These are phyloP conservation scores for Phalaenopsis aphrodite DNA, from an alignment of 106 monocot species.

Conservation along the genomic window DNA sequence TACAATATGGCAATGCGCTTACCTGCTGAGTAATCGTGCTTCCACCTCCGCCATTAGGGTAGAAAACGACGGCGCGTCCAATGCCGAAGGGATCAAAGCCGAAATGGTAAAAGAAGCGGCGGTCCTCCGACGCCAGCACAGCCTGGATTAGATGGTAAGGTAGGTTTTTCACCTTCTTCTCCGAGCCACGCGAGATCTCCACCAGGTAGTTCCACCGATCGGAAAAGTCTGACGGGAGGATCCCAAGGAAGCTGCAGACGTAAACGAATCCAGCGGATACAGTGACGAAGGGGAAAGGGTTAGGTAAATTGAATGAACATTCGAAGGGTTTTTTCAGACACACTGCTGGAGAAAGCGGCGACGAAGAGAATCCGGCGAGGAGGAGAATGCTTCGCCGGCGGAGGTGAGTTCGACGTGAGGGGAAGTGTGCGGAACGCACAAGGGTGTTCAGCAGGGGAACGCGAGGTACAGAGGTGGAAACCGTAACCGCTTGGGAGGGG, in stretches of 20 bases:
- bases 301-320: not conserved
- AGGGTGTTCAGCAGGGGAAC: not conserved
- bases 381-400: not conserved
- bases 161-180: conserved; percentile 12
- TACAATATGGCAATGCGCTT: not conserved
- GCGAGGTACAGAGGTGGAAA: not conserved
- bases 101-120: conserved; percentile 34
- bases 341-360: not conserved
- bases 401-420: not conserved
- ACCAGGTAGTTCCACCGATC: conserved; percentile 26
- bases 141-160: conserved; percentile 30
- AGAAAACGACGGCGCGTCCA: conserved; percentile 36
- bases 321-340: not conserved
- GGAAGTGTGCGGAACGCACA: not conserved
- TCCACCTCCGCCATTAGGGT: conserved; percentile 41
- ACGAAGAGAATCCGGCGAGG: not conserved
- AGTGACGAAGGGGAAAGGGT: not conserved
- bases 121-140: conserved; percentile 36
- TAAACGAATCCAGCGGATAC: conserved; percentile 17
- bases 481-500: not conserved
- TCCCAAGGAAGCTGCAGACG: conserved; percentile 10
- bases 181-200: conserved; percentile 23
- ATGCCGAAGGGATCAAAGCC: conserved; percentile 39
- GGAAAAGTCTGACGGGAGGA: conserved; percentile 26
- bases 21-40: conserved; percentile 58